Base-by-base conservation (phyloP, 345 rosid genomes). In the Excoecaria agallocha region DNA sequence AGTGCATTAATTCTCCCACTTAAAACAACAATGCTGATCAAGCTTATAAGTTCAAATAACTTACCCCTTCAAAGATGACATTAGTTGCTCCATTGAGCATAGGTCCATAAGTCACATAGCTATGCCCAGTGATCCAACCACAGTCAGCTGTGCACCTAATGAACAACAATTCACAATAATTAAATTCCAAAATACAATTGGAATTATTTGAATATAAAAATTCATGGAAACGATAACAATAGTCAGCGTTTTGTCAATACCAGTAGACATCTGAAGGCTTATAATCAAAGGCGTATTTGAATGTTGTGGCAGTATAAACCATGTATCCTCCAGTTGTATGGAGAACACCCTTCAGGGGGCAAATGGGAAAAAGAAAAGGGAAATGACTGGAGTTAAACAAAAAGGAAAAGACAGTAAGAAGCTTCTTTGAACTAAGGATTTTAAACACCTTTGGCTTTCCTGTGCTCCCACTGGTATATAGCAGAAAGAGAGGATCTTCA, bases 91-190 rank as follows among this genome's bases (percentile, higher is more conserved):
- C 98, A 84, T 95, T 95, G 69, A 95, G 99, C 94, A 93, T 78
- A 41, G 99, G 99, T 71, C 99, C 99, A 76, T 95, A 95, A 39
- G 98, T 91, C 71, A 95, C 98, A 76, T 95, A 95, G 80, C 99
- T 95, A 79, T 95, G 99, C 70, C 99, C 99, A 30, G 99, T 95
- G 58, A 95, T 93, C 99, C 99, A 95, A 77, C 99, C 99, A 88
- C 99, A 95, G 79, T 95, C 99, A 79, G 99, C 99, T 46, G 99
- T 95, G 84, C 99, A 95, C 99, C 99, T 95, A 75, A 74, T 67
- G 60, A 75, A 25, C 66, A 77, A 19, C 71, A 77, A 70, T 54
- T 0, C 48, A 49, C n/a, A 39, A 20, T 64, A 54, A 39, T 37
- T 2, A 60, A 70, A 62, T 24, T 46, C 39, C 66, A 56, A 66